Conservation (phyloP, 306 rosid genomes). For the Dicorynia guianensis region DNA sequence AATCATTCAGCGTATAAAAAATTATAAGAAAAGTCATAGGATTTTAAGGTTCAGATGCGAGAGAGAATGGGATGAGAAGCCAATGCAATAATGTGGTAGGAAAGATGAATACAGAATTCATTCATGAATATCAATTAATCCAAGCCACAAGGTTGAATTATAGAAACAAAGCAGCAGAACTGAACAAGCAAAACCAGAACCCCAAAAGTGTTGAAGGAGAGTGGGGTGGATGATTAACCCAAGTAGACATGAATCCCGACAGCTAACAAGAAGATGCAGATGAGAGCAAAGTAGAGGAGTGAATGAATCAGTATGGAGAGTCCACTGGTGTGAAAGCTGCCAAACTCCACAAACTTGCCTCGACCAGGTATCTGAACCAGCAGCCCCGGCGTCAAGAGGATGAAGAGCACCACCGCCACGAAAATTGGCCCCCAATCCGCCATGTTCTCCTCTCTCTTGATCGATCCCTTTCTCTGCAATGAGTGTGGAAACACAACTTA, state of each 20-base stretch:
- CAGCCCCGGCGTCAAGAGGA: constrained; percentile 83
- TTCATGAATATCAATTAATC: no score
- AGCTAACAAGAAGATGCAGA: constrained; percentile 87
- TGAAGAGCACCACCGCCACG: constrained; percentile 81
- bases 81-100: no score
- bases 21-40: no score
- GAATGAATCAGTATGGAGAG: constrained; percentile 79
- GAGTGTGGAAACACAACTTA: constrained; percentile 33
- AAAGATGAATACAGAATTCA: no score
- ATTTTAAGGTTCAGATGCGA: no score
- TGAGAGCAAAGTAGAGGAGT: constrained; percentile 74
- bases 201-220: no score
- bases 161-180: no score
- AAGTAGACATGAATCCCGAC: constrained; percentile 69
- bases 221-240: constrained; percentile 45
- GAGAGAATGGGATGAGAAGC: no score
- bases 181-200: no score
- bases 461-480: no score
- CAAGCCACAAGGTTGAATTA: no score
- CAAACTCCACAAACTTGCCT: constrained; percentile 61
- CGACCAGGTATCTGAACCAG: constrained; percentile 83
- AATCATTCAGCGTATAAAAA: no score
- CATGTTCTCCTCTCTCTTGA: constrained; percentile 48
- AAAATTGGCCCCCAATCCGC: constrained; percentile 97
- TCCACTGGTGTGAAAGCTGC: constrained; percentile 83